phyloP scores from a whole-genome alignment of 345 rosid genomes.

The Sapria himalayana region DNA sequence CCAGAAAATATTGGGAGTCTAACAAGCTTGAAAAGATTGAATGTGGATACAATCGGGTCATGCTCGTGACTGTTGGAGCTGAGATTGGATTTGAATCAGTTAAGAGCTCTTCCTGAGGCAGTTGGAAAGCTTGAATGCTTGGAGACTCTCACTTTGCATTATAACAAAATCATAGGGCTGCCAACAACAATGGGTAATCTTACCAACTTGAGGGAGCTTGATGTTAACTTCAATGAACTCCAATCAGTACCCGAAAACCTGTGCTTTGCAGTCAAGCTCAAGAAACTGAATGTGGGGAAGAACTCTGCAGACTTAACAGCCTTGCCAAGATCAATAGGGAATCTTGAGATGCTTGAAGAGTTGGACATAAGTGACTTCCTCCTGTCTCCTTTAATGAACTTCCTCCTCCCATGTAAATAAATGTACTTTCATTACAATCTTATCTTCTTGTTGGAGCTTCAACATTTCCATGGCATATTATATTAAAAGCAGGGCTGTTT shows the following conservation, averaged over 20 bases:
- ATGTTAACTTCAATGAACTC: conserved; percentile 48
- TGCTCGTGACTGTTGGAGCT: conserved; percentile 29
- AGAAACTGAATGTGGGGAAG: conserved; percentile 33
- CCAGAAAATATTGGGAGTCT: conserved; percentile 29
- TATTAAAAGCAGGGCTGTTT: no score
- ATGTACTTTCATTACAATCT: no score
- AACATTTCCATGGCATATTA: no score
- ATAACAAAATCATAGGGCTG: conserved; percentile 34
- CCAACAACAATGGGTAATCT: conserved; percentile 42
- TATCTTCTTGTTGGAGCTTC: no score
- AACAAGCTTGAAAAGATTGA: conserved; percentile 21
- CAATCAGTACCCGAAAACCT: conserved; percentile 36
- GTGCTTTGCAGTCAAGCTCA: conserved; percentile 23
- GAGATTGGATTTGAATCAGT: conserved; percentile 38
- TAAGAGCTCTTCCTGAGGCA: conserved; percentile 51
- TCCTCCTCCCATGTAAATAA: no score
- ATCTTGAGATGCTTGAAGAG: conserved; percentile 54
- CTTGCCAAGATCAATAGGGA: conserved; percentile 40
- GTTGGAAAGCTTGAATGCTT: conserved; percentile 27
- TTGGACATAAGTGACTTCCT: conserved; percentile 52
- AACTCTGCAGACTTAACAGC: conserved; percentile 50
- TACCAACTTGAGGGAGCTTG: conserved; percentile 34
- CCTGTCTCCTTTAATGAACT: no score
- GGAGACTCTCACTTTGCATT: conserved; percentile 36
- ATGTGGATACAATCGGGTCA: conserved; percentile 32